A percentile compares a stretch with the other conserved stretches of the same genome.
Evolutionary conservation across 305 asterid genomes (phyloP).

Genomic region (Solanum hybrid): DNA sequence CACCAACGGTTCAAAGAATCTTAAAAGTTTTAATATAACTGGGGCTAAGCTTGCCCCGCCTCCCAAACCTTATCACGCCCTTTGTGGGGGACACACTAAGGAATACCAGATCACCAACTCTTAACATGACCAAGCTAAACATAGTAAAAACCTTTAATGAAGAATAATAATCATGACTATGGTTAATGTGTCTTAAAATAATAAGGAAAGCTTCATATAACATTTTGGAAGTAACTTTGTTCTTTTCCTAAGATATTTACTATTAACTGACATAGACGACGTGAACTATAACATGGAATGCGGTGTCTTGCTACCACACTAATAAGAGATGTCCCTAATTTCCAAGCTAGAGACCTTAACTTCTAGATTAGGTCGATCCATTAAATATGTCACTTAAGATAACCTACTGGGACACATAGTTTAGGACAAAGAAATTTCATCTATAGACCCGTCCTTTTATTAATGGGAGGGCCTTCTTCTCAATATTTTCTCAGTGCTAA

Average conservation of each 20-base stretch:
- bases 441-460: neutral
- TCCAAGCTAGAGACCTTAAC: neutral
- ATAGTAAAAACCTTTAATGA: neutral
- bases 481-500: neutral
- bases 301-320: neutral
- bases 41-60: neutral
- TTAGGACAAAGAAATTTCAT: neutral
- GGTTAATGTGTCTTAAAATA: neutral
- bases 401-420: neutral
- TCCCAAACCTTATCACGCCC: neutral
- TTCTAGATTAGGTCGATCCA: neutral
- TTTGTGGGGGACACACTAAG: neutral
- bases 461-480: neutral
- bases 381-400: neutral
- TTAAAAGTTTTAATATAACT: too few species aligned
- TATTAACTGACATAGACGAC: neutral
- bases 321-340: neutral
- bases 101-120: neutral
- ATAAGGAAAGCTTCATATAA: neutral
- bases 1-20: neutral
- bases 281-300: neutral
- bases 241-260: neutral
- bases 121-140: neutral
- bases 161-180: neutral
- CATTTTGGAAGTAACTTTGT: neutral